Evolutionary conservation across 2,329 filamentous ascomycete genomes (phyloP).

Genomic region (Diaporthe eres): DNA sequence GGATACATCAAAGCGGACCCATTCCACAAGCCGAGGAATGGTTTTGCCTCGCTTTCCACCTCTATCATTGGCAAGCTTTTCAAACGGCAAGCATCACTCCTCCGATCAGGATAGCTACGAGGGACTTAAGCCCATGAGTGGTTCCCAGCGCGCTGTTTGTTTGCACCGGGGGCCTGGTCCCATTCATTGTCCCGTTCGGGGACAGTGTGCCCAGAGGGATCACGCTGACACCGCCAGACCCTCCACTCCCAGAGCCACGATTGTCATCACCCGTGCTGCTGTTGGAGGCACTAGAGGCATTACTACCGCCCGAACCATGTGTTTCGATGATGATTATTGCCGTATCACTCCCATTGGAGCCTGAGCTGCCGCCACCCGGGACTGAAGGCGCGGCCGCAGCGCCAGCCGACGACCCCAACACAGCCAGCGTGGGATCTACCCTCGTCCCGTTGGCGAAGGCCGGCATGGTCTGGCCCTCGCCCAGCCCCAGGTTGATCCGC

Average conservation of each 20-base stretch:
- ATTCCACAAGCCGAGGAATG: not conserved
- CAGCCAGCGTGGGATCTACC: slow-evolving; percentile 25
- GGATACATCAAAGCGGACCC: too few species aligned
- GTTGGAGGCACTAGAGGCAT: not conserved
- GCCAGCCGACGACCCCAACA: not conserved
- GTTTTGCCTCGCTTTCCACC: too few species aligned
- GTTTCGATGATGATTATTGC: slow-evolving; percentile 8
- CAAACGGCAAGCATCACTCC: not conserved
- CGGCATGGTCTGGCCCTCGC: slow-evolving; percentile 24
- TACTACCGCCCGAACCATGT: not conserved
- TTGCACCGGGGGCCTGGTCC: not conserved
- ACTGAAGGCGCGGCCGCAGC: not conserved
- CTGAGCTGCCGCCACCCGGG: not conserved
- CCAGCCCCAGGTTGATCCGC: slow-evolving; percentile 24
- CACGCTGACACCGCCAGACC: slow-evolving; percentile 11
- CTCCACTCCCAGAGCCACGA: not conserved
- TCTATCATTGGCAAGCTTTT: not conserved
- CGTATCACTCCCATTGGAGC: not conserved
- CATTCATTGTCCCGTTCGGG: slow-evolving; percentile 21
- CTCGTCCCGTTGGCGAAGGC: slow-evolving; percentile 32
- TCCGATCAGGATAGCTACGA: not conserved
- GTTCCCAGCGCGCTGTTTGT: not conserved
- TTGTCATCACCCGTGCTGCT: not conserved
- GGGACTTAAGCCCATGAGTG: not conserved
- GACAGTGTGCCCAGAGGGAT: not conserved